Percentiles rank a stretch among this genome's conserved stretches.
These are phyloP conservation scores for Aspergillus amoenus DNA, from an alignment of 2,329 filamentous ascomycete genomes.

Conservation along the genomic window DNA sequence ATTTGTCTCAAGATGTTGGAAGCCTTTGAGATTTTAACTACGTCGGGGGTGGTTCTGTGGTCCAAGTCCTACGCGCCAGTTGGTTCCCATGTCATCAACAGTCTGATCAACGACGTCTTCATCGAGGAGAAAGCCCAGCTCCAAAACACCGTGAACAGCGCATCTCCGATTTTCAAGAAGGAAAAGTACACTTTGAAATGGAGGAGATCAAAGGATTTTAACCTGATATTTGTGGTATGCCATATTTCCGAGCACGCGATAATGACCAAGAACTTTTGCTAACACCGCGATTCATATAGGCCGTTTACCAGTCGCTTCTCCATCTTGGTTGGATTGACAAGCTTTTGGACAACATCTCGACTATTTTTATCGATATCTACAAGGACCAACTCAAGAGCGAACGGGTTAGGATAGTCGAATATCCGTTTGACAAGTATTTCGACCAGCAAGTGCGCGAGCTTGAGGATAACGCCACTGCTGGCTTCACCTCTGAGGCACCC, in stretches of 20 bases:
- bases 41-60: slow-evolving; percentile 95
- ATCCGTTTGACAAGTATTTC: slow-evolving; percentile 89
- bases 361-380: slow-evolving; percentile 88
- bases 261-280: slow-evolving; percentile 14
- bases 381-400: slow-evolving; percentile 80
- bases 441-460: slow-evolving; percentile 87
- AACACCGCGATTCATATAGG: slow-evolving; percentile 52
- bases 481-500: slow-evolving; percentile 48
- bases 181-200: slow-evolving; percentile 96
- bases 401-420: slow-evolving; percentile 75
- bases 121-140: slow-evolving; percentile 83
- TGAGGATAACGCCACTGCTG: slow-evolving; percentile 40
- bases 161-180: slow-evolving; percentile 73
- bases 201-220: slow-evolving; percentile 87
- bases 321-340: slow-evolving; percentile 97
- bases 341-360: slow-evolving; percentile 90
- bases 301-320: slow-evolving; percentile 92
- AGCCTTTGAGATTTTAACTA: slow-evolving; percentile 93
- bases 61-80: slow-evolving; percentile 81
- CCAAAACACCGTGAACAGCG: slow-evolving; percentile 59
- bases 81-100: slow-evolving; percentile 82
- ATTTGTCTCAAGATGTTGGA: slow-evolving; percentile 70
- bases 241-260: neutral
- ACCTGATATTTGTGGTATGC: slow-evolving; percentile 88
- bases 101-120: slow-evolving; percentile 93